Conservation (phyloP, 805 yeast species). For the Saccharomyces eubayanus region DNA sequence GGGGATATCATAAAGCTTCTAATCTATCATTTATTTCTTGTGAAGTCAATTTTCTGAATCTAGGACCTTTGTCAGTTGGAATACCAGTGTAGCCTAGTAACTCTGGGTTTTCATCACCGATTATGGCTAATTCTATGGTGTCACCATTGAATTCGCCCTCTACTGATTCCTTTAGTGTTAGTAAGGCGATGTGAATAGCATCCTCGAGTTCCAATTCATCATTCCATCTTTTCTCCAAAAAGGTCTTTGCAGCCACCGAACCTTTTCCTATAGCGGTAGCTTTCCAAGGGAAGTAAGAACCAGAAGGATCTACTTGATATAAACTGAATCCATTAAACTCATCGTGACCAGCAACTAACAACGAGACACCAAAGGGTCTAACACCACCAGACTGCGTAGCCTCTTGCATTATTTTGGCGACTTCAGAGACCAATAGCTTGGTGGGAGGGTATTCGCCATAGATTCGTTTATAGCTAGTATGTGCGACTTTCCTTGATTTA, state of each 20-base stretch:
- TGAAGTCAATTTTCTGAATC: constrained; percentile 73
- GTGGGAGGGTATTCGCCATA: constrained; percentile 98
- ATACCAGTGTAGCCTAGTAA: constrained; percentile 83
- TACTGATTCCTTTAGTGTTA: constrained; percentile 90
- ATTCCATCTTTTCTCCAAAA: constrained; percentile 96
- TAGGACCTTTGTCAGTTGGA: constrained; percentile 68
- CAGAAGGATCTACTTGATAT: constrained; percentile 97
- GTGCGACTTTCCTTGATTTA: constrained; percentile 87
- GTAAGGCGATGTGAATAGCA: constrained; percentile 90
- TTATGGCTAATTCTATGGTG: constrained; percentile 83
- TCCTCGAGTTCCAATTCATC: constrained; percentile 95
- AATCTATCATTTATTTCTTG: constrained; percentile 95
- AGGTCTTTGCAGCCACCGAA: constrained; percentile 91
- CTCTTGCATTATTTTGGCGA: constrained; percentile 95
- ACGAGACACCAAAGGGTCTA: constrained; percentile 95
- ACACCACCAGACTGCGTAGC: constrained; percentile 99
- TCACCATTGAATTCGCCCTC: constrained; percentile 98
- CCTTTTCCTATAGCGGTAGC: constrained; percentile 99
- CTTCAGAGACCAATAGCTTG: constrained; percentile 82
- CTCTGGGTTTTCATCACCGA: constrained; percentile 75
- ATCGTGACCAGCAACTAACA: constrained; percentile 90
- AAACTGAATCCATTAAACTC: constrained; percentile 64
- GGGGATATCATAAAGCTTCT: constrained; percentile 60
- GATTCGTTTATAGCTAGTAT: constrained; percentile 82
- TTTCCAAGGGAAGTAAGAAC: constrained; percentile 97